A percentile compares a stretch with the other conserved stretches of the same genome.
Evolutionary conservation across 192 early-diverging fungal genomes (phyloP).

Genomic region (Umbelopsis sp.): DNA sequence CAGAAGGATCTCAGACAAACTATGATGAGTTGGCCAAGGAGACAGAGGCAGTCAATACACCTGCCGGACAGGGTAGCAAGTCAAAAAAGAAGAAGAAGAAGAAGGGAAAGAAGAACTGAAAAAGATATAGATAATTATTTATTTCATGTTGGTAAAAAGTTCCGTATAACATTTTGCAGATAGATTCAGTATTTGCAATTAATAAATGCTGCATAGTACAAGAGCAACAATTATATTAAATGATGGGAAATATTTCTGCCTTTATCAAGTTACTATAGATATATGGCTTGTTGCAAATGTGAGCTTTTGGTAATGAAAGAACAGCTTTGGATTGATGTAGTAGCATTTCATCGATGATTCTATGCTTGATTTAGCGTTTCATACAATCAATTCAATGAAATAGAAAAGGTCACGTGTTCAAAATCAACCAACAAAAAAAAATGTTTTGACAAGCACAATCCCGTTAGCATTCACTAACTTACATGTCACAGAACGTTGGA

Average conservation of each 20-base stretch:
- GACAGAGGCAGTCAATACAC: neutral
- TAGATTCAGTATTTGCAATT: too few relatives aligned
- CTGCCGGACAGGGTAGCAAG: conserved; percentile 15
- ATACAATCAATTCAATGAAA: neutral
- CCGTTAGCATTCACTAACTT: conserved; percentile 6
- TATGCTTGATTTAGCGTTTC: too few relatives aligned
- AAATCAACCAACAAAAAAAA: neutral
- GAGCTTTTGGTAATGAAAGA: too few relatives aligned
- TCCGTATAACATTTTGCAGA: neutral
- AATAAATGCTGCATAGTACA: too few relatives aligned
- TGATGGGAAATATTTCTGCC: too few relatives aligned
- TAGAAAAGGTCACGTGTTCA: neutral
- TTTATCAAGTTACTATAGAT: too few relatives aligned
- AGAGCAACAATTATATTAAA: too few relatives aligned
- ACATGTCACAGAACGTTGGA: conserved; percentile 64
- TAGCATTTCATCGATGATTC: too few relatives aligned
- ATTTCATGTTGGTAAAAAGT: neutral
- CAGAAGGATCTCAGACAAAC: neutral
- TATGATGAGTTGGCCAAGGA: neutral
- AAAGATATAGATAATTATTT: neutral
- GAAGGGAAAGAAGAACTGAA: conserved; percentile 17
- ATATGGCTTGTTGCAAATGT: too few relatives aligned
- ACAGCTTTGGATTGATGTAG: too few relatives aligned
- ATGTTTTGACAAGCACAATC: neutral
- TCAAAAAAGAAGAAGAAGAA: conserved; percentile 22